phyloP scores from a whole-genome alignment of 192 early-diverging fungal genomes.

The Backusella mclennaniae region DNA sequence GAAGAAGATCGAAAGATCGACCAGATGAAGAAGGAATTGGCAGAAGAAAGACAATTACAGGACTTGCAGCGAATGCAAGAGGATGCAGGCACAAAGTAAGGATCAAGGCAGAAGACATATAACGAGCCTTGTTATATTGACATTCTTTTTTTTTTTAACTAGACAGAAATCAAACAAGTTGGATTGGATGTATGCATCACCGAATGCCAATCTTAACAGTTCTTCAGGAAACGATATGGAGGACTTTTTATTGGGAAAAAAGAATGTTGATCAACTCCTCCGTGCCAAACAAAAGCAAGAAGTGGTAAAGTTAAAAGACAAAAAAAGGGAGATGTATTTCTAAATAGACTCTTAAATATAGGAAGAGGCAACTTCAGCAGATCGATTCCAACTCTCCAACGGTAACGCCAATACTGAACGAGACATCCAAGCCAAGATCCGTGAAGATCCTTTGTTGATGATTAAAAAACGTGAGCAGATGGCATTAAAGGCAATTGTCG shows the following conservation, averaged over 20 bases:
- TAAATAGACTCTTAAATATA: not conserved
- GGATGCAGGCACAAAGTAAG: constrained; percentile 54
- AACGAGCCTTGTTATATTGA: not conserved
- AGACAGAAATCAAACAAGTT: constrained; percentile 60
- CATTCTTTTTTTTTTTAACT: not conserved
- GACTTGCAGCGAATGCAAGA: constrained; percentile 83
- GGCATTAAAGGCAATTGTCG: constrained; percentile 69
- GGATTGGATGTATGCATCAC: constrained; percentile 96
- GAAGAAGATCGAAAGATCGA: constrained; percentile 89
- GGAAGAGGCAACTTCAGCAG: constrained; percentile 20
- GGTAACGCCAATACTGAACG: constrained; percentile 76
- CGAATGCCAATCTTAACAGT: constrained; percentile 37
- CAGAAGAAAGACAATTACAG: constrained; percentile 85
- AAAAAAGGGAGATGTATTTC: too few species aligned
- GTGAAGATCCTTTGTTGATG: constrained; percentile 89
- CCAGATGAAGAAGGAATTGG: constrained; percentile 86
- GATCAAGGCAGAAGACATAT: not conserved
- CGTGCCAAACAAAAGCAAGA: constrained; percentile 40
- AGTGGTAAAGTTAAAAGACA: constrained; percentile 7
- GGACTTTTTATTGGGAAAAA: constrained; percentile 88
- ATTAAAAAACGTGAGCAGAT: constrained; percentile 89
- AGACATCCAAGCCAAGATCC: constrained; percentile 80
- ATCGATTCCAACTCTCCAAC: constrained; percentile 49
- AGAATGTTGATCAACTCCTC: constrained; percentile 69
- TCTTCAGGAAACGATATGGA: constrained; percentile 70